Evolutionary conservation across 345 rosid species (phyloP).

Genomic region (Noccaea caerulescens): DNA sequence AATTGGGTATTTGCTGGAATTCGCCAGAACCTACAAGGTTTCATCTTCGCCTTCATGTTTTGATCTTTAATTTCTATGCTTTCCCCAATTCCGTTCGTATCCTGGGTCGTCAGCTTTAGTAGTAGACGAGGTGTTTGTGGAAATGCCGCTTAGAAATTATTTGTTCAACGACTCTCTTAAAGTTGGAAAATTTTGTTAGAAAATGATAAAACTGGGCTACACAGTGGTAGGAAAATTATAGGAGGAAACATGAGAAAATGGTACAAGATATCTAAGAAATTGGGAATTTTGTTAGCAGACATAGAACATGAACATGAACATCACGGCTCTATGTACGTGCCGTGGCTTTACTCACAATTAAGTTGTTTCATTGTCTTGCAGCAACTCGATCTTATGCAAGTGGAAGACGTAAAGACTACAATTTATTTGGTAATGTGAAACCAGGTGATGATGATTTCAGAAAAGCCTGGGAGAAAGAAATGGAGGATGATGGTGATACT

Average conservation of each 20-base stretch:
- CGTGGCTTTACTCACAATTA: neutral
- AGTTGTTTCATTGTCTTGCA: conserved; percentile 44
- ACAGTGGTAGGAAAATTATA: neutral
- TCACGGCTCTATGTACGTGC: neutral
- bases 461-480: conserved; percentile 70
- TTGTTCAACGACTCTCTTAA: neutral
- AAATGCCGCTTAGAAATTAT: conserved; percentile 29
- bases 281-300: neutral
- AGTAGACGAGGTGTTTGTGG: conserved; percentile 34
- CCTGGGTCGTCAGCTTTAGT: neutral
- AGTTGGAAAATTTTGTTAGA: neutral
- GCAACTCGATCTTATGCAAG: conserved; percentile 62
- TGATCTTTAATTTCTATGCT: neutral
- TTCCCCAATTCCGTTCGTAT: neutral
- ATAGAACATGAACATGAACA: too few species aligned
- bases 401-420: conserved; percentile 58
- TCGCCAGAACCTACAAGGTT: conserved; percentile 25
- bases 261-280: neutral
- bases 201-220: neutral
- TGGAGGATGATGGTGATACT: conserved; percentile 60
- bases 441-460: conserved; percentile 69
- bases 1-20: conserved; percentile 13
- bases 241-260: neutral
- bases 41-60: neutral
- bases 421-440: conserved; percentile 66